These are phyloP conservation scores for Lodderomyces elongisporus DNA, from an alignment of 1,139 yeast species.

Conservation along the genomic window DNA sequence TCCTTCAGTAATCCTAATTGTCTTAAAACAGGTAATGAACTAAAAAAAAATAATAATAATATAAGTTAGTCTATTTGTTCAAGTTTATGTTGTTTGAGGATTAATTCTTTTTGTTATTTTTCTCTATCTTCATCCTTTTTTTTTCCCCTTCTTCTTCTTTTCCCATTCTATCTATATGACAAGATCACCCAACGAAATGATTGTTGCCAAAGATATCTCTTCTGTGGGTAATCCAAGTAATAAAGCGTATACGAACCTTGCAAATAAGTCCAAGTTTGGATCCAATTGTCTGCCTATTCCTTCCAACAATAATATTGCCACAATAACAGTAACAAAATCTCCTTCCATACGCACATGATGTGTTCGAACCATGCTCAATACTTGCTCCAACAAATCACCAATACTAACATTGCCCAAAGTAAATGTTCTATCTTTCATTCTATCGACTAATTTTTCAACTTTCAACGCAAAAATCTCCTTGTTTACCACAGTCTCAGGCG, in stretches of 20 bases:
- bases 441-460: constrained; percentile 75
- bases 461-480: constrained; percentile 81
- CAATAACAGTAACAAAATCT: constrained; percentile 89
- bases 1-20: constrained; percentile 71
- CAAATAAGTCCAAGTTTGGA: constrained; percentile 88
- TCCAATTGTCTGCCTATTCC: constrained; percentile 94
- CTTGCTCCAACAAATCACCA: constrained; percentile 84
- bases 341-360: constrained; percentile 99
- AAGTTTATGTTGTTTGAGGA: no score
- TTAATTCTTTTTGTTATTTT: background rate
- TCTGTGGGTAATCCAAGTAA: constrained; percentile 55
- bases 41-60: constrained; percentile 17
- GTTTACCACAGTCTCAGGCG: constrained; percentile 88
- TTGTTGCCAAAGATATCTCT: constrained; percentile 15
- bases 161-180: constrained; percentile 9
- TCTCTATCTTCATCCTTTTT: background rate
- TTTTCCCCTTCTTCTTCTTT: background rate
- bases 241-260: constrained; percentile 78
- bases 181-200: constrained; percentile 7
- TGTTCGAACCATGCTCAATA: constrained; percentile 81
- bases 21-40: constrained; percentile 86
- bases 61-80: constrained; percentile 22
- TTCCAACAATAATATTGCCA: constrained; percentile 82
- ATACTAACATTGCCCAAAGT: constrained; percentile 88
- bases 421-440: constrained; percentile 82